Percentiles rank a stretch among this genome's conserved stretches.
These are phyloP conservation scores for Talaromyces nanjingensis DNA, from an alignment of 495 filamentous ascomycete species.

Conservation along the genomic window DNA sequence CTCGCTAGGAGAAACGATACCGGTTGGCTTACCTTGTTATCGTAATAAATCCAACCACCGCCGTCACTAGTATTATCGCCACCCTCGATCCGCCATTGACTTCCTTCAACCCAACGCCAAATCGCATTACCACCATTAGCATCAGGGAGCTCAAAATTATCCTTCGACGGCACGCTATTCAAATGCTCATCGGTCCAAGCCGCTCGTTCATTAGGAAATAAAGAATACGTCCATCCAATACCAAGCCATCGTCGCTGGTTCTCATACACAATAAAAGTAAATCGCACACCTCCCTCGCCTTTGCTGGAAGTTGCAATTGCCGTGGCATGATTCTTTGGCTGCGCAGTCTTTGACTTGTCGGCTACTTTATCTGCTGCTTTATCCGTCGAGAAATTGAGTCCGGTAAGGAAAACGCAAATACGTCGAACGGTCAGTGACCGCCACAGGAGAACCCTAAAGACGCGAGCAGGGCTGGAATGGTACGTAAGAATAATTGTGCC, in stretches of 20 bases:
- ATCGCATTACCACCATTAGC: constrained; percentile 71
- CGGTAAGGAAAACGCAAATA: constrained; percentile 62
- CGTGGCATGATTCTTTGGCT: constrained; percentile 34
- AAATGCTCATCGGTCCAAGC: constrained; percentile 96
- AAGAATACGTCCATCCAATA: constrained; percentile 85
- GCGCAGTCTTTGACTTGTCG: constrained; percentile 25
- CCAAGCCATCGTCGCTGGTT: constrained; percentile 96
- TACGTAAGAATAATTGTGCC: constrained; percentile 83
- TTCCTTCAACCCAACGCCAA: constrained; percentile 84
- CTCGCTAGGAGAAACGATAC: not conserved
- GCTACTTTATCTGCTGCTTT: constrained; percentile 16
- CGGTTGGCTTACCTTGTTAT: constrained; percentile 70
- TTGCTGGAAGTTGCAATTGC: constrained; percentile 46
- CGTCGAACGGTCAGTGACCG: constrained; percentile 68
- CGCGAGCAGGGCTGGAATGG: constrained; percentile 81
- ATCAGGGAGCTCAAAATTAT: constrained; percentile 80
- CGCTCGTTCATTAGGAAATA: constrained; percentile 81
- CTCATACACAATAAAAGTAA: constrained; percentile 93
- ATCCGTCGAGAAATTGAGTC: constrained; percentile 57
- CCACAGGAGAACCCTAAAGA: constrained; percentile 86
- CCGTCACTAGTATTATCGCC: constrained; percentile 50
- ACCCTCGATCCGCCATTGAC: constrained; percentile 85
- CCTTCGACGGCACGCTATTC: constrained; percentile 67
- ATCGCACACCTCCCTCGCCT: constrained; percentile 68
- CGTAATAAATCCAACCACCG: constrained; percentile 94